phyloP scores from a whole-genome alignment of 179 eudicot species.

The Silene vulgaris region DNA sequence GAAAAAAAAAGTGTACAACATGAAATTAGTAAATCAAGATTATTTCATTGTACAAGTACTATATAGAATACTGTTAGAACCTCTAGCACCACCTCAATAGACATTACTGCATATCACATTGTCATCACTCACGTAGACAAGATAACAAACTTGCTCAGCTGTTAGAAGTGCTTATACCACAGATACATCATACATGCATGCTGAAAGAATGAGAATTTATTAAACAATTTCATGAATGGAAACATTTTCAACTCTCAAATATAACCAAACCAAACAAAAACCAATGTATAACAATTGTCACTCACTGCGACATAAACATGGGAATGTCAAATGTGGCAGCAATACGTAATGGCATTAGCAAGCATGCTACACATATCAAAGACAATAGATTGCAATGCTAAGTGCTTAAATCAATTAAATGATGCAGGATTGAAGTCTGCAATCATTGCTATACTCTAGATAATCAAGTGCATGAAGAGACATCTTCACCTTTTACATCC shows the following conservation, averaged over 20 bases:
- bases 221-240: background rate
- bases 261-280: background rate
- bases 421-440: slow-evolving; percentile 10
- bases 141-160: background rate
- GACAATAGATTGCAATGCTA: background rate
- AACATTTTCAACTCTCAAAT: slow-evolving; percentile 8
- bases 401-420: background rate
- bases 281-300: background rate
- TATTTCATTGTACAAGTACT: background rate
- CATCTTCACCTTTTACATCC: slow-evolving; percentile 72
- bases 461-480: slow-evolving; percentile 15
- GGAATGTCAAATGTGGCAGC: background rate
- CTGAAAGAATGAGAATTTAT: slow-evolving; percentile 1
- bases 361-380: background rate
- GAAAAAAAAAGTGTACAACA: background rate
- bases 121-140: background rate
- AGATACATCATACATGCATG: background rate
- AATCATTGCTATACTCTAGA: slow-evolving; percentile 5
- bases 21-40: background rate
- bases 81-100: background rate
- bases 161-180: background rate
- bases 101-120: background rate
- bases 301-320: background rate
- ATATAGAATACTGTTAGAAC: background rate
- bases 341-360: slow-evolving; percentile 9